These are phyloP conservation scores for Massariosphaeria phaeospora DNA, from an alignment of 495 filamentous ascomycete species.

Conservation along the genomic window DNA sequence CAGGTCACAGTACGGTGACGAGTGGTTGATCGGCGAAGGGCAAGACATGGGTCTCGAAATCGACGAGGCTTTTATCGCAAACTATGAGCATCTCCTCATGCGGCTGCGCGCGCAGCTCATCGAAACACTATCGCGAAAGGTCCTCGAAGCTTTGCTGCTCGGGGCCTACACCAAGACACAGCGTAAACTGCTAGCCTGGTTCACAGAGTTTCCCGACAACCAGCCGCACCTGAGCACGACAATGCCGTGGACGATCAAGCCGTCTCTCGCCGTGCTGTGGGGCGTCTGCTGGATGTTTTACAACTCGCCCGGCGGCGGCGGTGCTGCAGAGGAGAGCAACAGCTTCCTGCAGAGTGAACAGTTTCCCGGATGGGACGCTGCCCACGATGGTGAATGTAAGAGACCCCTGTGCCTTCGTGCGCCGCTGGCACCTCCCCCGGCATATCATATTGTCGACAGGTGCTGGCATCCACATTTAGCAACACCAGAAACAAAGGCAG, in stretches of 20 bases:
- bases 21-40: conserved; percentile 27
- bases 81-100: conserved; percentile 33
- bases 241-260: conserved; percentile 51
- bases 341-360: conserved; percentile 13
- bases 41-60: conserved; percentile 20
- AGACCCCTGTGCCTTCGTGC: neutral
- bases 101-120: conserved; percentile 23
- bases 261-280: conserved; percentile 50
- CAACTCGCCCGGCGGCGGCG: conserved; percentile 9
- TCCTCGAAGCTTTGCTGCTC: conserved; percentile 21
- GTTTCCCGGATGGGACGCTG: conserved; percentile 6
- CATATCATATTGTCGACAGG: no score
- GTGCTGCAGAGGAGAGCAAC: neutral
- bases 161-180: conserved; percentile 16
- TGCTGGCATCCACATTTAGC: neutral
- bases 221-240: conserved; percentile 48
- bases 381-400: conserved; percentile 26
- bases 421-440: neutral
- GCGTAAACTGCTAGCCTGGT: conserved; percentile 32
- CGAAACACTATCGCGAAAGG: conserved; percentile 18
- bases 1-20: conserved; percentile 16
- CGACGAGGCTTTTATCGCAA: conserved; percentile 32
- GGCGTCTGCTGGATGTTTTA: conserved; percentile 57
- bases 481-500: no score
- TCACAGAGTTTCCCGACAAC: conserved; percentile 40